Base-by-base conservation (phyloP, 768 basidiomycete species). In the Tremella fuciformis region DNA sequence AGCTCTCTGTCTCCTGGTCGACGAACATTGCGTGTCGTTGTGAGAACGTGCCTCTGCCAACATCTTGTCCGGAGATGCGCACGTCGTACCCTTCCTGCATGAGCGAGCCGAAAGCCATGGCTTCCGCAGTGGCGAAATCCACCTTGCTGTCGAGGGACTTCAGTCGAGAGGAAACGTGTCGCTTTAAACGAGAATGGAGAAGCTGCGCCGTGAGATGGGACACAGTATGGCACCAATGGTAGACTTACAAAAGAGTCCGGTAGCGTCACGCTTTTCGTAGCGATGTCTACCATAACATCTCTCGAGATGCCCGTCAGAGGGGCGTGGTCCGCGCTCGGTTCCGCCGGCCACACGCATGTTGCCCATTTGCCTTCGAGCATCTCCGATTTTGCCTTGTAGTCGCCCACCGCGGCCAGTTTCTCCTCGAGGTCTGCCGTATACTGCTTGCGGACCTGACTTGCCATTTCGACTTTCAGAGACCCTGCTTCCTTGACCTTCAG, bases 1-100 rank as follows among this genome's bases (percentile, higher is more conserved):
- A 87, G 0, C 82, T 80, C 66, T 94, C 91, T 0, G 85, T 87
- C 71, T 83, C 83, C 76, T 94, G 92, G 70, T 96, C 85, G 1
- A 94, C 89, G 18, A 93, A 78, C 89, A 94, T 92, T 0, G 91
- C 91, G 76, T 94, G 92, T 6, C 87, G 80, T 52, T 90, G 88
- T 63, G 88, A 89, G 77, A 92, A 91, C 11, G 90, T 92, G 1
- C 92, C 91, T 39, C 91, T 76, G 0, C 91, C 92, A 0, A 92
- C 89, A 71, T 94, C 92, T 75, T 96, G 92, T 7, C 92, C 92
- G 1, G 90, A 91, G 29, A 96, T 89, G 15, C 91, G 84, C 8
- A 96, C 82, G 69, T 93, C 88, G 62, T 80, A 84, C 1, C 89
- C 89, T 53, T 90, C 87, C 1, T 84, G 78, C 85, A 94, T 83